Conservation (phyloP, 1,139 yeast genomes). For the Geotrichum reessii region DNA sequence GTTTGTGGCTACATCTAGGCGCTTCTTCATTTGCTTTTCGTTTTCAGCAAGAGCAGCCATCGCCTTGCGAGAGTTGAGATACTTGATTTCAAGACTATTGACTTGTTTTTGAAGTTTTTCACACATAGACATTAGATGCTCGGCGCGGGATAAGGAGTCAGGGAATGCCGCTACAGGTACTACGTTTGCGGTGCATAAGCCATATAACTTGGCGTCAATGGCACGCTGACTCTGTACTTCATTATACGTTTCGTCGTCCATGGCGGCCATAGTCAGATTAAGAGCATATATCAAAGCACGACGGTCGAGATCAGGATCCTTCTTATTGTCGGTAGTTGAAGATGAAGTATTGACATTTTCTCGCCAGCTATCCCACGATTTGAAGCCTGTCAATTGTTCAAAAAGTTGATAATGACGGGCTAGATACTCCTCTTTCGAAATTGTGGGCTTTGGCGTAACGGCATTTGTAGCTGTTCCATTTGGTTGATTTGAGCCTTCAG, state of each 20-base stretch:
- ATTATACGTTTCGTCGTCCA: slow-evolving; percentile 24
- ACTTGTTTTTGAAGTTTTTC: slow-evolving; percentile 1
- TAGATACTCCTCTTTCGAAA: slow-evolving; percentile 24
- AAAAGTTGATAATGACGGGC: slow-evolving; percentile 23
- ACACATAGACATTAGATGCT: slow-evolving; percentile 3
- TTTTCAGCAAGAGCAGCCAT: slow-evolving; percentile 3
- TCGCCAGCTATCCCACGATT: slow-evolving; percentile 21
- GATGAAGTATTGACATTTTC: slow-evolving; percentile 2
- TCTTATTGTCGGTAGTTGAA: neutral
- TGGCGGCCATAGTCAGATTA: slow-evolving; percentile 22
- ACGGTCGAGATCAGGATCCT: slow-evolving; percentile 17
- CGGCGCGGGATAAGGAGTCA: neutral
- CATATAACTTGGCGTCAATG: slow-evolving; percentile 4
- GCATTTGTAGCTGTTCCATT: neutral
- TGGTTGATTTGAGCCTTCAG: slow-evolving; percentile 1
- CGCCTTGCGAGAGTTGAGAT: slow-evolving; percentile 7
- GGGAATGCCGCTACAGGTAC: neutral
- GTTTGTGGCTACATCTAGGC: slow-evolving; percentile 1
- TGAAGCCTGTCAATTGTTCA: slow-evolving; percentile 22
- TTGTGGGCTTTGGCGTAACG: slow-evolving; percentile 4
- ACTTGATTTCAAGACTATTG: slow-evolving; percentile 9
- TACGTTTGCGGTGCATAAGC: neutral
- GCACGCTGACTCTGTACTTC: slow-evolving; percentile 20
- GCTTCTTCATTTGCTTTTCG: slow-evolving; percentile 1
- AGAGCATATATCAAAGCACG: slow-evolving; percentile 19